phyloP scores from a whole-genome alignment of 2,329 filamentous ascomycete genomes.

The Fusarium clavum region DNA sequence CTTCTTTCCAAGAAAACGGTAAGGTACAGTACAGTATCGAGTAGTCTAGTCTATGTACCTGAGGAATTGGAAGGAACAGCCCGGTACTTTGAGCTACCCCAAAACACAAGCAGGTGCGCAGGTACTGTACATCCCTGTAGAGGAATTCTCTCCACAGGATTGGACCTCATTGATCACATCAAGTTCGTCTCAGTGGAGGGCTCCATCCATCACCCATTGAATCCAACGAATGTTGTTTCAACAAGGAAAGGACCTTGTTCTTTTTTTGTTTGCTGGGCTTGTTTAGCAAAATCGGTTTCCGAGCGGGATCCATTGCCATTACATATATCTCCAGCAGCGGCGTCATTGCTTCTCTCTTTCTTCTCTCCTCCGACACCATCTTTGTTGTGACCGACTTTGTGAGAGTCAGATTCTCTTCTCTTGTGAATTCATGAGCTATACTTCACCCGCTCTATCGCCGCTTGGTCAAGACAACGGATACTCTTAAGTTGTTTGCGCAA shows the following conservation, averaged over 20 bases:
- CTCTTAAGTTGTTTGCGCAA: conserved; percentile 26
- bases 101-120: conserved; percentile 13
- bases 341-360: conserved; percentile 8
- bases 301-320: conserved; percentile 24
- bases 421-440: conserved; percentile 24
- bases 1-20: conserved; percentile 24
- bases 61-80: neutral
- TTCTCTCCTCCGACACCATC: conserved; percentile 1
- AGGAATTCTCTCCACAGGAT: neutral
- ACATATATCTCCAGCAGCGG: conserved; percentile 14
- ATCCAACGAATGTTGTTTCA: conserved; percentile 37
- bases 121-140: neutral
- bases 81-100: conserved; percentile 18
- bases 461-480: conserved; percentile 32
- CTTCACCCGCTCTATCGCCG: conserved; percentile 12
- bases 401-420: neutral
- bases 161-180: conserved; percentile 24
- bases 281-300: conserved; percentile 25
- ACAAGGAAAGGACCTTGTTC: conserved; percentile 13
- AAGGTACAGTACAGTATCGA: conserved; percentile 5
- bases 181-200: conserved; percentile 6
- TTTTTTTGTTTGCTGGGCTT: conserved; percentile 23
- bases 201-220: conserved; percentile 28
- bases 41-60: neutral
- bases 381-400: conserved; percentile 7